Percentiles rank a stretch among this genome's conserved stretches.
Conservation (phyloP, 208 protist species). For the Lotmaria passim region DNA sequence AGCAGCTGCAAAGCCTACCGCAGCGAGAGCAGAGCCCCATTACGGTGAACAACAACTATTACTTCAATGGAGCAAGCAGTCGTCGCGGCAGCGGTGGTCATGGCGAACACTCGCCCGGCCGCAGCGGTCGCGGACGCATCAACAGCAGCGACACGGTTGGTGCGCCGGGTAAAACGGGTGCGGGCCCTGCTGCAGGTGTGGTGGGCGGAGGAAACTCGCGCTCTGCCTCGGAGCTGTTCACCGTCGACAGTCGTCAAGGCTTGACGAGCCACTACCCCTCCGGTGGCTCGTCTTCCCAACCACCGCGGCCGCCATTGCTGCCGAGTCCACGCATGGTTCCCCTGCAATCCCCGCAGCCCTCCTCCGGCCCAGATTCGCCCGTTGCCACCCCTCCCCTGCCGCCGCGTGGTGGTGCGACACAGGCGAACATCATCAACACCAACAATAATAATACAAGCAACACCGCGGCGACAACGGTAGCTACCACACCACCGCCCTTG, state of each 20-base stretch:
- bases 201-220: neutral
- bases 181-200: neutral
- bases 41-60: constrained; percentile 69
- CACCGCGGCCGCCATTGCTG: constrained; percentile 15
- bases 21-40: constrained; percentile 45
- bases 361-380: constrained; percentile 38
- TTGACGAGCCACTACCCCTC: constrained; percentile 8
- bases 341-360: constrained; percentile 37
- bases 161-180: neutral
- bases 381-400: constrained; percentile 27
- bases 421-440: no score
- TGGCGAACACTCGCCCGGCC: neutral
- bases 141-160: constrained; percentile 16
- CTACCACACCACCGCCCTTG: constrained; percentile 3
- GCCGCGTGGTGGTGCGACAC: constrained; percentile 6
- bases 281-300: constrained; percentile 11
- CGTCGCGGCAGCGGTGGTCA: neutral
- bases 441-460: no score
- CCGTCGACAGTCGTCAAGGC: constrained; percentile 8
- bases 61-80: constrained; percentile 26
- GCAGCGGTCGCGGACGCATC: constrained; percentile 14
- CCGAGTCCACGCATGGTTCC: constrained; percentile 17
- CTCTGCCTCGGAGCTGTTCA: constrained; percentile 16
- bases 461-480: no score
- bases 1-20: constrained; percentile 24